Conservation (phyloP, 2,329 filamentous ascomycete genomes). For the Clonostachys solani region DNA sequence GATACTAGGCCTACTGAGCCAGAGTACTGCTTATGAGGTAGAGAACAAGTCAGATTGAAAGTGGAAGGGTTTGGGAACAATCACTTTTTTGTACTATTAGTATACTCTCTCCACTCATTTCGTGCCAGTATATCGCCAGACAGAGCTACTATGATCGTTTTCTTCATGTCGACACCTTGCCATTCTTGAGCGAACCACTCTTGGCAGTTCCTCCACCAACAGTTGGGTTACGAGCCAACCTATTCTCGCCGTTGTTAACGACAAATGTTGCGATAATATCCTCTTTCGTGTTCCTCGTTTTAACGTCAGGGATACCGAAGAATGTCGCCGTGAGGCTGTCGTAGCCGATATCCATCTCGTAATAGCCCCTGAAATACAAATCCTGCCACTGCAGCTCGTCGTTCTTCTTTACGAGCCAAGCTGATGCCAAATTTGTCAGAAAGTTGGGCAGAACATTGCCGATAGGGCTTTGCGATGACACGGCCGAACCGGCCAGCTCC, state of each 20-base stretch:
- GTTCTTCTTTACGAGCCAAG: constrained; percentile 43
- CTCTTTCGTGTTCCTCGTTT: not conserved
- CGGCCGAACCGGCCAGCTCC: constrained; percentile 60
- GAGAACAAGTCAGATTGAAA: no score
- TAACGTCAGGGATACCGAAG: not conserved
- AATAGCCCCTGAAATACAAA: constrained; percentile 70
- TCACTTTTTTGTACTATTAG: no score
- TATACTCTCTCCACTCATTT: no score
- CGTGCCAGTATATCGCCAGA: no score
- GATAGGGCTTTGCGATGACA: constrained; percentile 49
- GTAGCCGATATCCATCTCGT: constrained; percentile 52
- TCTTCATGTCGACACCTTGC: not conserved
- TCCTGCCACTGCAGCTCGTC: constrained; percentile 66
- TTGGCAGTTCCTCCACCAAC: not conserved
- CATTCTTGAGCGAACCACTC: not conserved
- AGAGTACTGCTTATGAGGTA: no score
- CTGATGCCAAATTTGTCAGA: constrained; percentile 17
- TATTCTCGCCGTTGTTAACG: not conserved
- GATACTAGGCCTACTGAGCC: no score
- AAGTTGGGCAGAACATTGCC: constrained; percentile 29
- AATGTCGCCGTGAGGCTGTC: constrained; percentile 18
- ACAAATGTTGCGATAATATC: not conserved
- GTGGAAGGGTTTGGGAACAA: no score
- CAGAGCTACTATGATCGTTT: no score
- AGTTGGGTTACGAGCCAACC: not conserved